Base-by-base conservation (phyloP, 257 asterid genomes). In the Solanum tarijense region DNA sequence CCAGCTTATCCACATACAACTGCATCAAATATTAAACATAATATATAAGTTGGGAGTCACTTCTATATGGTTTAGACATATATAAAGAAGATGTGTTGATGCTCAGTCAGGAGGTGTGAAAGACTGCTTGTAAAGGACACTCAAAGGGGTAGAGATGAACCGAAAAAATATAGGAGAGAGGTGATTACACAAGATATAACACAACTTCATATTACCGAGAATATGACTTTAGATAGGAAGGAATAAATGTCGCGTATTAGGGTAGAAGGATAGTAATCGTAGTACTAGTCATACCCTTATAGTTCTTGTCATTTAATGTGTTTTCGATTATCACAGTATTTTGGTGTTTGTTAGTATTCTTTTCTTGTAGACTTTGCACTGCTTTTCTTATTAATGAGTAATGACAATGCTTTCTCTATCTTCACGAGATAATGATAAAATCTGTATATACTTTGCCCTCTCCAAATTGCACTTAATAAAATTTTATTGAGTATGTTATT, bases 201-300 rank as follows among this genome's bases (percentile, higher is more conserved):
- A 6, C 4, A 52, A 16, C 10, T 18, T 52, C 4, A 52, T 52
- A 6, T 18, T 52, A 52, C 0, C 0, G 1, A 52, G 4, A n/a
- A 52, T 1, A 52, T 6, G 3, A 20, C 23, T 52, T 3, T 52
- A 52, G 4, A 52, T 52, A 52, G 4, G 10, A 18, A 18, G 10
- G 4, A 52, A 2, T 6, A 0, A 0, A 16, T 1, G 1, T 18
- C n/a, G 62, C 9, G n/a, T 52, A 52, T 52, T 52, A 52, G 9
- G 62, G 10, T 52, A 52, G 62, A 52, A 5, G 23, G 1, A 52
- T 6, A 52, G 23, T 52, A 52, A 1, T 52, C 23, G 4, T 52
- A 48, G 3, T 2, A 52, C 9, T 52, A 18, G 62, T 18, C n/a
- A 2, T 52, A 52, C 4, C n/a, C 1, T 52, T 52, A 0, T 52